Evolutionary conservation across 2,329 filamentous ascomycete genomes (phyloP).

Genomic region (Xylaria sp.): DNA sequence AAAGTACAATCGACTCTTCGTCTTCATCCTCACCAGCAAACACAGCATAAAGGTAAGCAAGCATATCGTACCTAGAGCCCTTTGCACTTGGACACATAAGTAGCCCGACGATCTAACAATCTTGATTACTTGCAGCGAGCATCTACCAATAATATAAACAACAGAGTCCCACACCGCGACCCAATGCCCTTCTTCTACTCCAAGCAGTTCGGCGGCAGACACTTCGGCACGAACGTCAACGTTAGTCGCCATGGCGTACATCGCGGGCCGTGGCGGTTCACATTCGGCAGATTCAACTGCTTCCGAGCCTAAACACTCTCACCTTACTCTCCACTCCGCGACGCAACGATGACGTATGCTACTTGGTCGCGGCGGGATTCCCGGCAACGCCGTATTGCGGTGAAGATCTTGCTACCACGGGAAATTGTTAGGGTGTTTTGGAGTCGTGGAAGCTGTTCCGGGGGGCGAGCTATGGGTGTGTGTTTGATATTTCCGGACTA

Average conservation of each 20-base stretch:
- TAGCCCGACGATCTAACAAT: not conserved
- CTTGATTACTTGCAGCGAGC: not conserved
- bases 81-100: not conserved
- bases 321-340: not conserved
- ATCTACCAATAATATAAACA: not conserved
- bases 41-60: constrained; percentile 2
- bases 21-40: not conserved
- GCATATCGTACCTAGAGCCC: not conserved
- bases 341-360: not conserved
- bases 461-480: not conserved
- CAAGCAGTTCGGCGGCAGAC: constrained; percentile 59
- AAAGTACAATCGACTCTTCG: not conserved
- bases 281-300: constrained; percentile 62
- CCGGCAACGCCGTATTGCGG: not conserved
- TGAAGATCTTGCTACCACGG: not conserved
- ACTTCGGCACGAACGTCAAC: constrained; percentile 62
- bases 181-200: constrained; percentile 61
- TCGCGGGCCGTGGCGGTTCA: constrained; percentile 63
- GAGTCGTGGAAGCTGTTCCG: not conserved
- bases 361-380: not conserved
- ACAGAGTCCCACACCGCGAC: constrained; percentile 4
- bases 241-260: constrained; percentile 60
- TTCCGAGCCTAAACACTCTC: constrained; percentile 53
- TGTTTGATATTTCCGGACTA: not conserved
- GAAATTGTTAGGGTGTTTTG: not conserved